These are phyloP conservation scores for Inosperma sp. DNA, from an alignment of 768 basidiomycete genomes.

Conservation along the genomic window DNA sequence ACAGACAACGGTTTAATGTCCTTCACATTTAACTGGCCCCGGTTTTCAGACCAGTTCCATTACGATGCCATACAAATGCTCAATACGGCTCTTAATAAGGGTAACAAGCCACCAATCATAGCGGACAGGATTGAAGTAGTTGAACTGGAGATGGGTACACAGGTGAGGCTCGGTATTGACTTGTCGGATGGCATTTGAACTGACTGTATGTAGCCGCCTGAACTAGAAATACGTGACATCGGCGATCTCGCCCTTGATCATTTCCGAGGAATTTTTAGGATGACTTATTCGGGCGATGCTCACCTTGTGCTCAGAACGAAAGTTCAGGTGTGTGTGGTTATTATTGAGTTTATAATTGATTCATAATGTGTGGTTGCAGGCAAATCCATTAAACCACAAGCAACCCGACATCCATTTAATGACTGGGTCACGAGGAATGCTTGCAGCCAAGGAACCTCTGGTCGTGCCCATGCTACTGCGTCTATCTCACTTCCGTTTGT, in stretches of 20 bases:
- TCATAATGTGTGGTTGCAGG: slow-evolving; percentile 41
- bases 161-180: slow-evolving; percentile 50
- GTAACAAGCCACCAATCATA: slow-evolving; percentile 95
- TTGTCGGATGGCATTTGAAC: slow-evolving; percentile 3
- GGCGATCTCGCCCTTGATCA: slow-evolving; percentile 94
- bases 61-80: slow-evolving; percentile 95
- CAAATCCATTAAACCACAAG: slow-evolving; percentile 92
- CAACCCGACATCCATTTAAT: slow-evolving; percentile 87
- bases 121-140: slow-evolving; percentile 97
- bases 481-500: slow-evolving; percentile 90
- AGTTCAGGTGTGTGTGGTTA: slow-evolving; percentile 65
- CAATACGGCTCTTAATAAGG: slow-evolving; percentile 94
- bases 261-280: slow-evolving; percentile 93
- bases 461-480: slow-evolving; percentile 98
- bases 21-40: slow-evolving; percentile 93
- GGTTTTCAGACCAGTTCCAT: slow-evolving; percentile 95
- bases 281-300: slow-evolving; percentile 94
- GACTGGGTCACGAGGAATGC: slow-evolving; percentile 78
- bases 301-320: slow-evolving; percentile 84
- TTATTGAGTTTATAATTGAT: slow-evolving; percentile 1
- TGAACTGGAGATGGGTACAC: slow-evolving; percentile 98
- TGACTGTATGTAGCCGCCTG: slow-evolving; percentile 67
- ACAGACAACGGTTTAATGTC: too few relatives aligned
- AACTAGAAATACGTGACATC: slow-evolving; percentile 94
- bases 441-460: slow-evolving; percentile 91